Evolutionary conservation across 129 eudicot species (phyloP), one percentile per base, ranked within the genome.

Genomic region (Erigeron canadensis): DNA sequence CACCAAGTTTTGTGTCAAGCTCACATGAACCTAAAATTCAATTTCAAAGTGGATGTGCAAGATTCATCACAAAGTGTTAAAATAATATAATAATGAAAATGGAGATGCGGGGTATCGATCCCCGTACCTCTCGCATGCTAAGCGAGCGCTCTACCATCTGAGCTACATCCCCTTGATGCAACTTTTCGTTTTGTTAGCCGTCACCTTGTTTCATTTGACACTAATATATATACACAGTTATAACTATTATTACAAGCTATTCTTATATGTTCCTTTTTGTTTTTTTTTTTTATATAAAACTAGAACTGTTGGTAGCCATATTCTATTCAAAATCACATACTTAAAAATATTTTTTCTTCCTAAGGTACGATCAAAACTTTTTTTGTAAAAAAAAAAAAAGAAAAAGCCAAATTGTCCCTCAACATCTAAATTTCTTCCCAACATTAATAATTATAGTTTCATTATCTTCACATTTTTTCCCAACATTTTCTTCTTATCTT

Each of bases 111-210:
- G 82, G 89, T 82, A 87, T 87, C 93, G 89, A 81, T 87, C 93
- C 89, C 93, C 89, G 89, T 87, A 81, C 89, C 93, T 87, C 93
- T 87, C 86, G 85, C 89, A 87, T 87, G 91, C 91, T 86, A 86
- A 86, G 88, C 88, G 88, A 86, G 91, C 86, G 88, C 91, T 86
- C 88, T 86, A 83, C 91, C 90, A 88, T 80, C 88, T 79, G 88
- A 86, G 95, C 86, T 81, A 88, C 86, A 83, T 82, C 90, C 83
- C 88, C 86, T 43, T 28, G 34, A 28, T n/a, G n/a, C n/a, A n/a
- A n/a, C n/a, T n/a, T n/a, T n/a, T n/a, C n/a, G n/a, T n/a, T n/a
- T n/a, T n/a, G n/a, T n/a, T n/a, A n/a, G n/a, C n/a, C n/a, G n/a
- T n/a, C n/a, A n/a, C n/a, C n/a, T n/a, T n/a, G n/a, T n/a, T n/a